These are phyloP conservation scores for Yarrowia divulgata DNA, from an alignment of 805 yeast genomes.

Conservation along the genomic window DNA sequence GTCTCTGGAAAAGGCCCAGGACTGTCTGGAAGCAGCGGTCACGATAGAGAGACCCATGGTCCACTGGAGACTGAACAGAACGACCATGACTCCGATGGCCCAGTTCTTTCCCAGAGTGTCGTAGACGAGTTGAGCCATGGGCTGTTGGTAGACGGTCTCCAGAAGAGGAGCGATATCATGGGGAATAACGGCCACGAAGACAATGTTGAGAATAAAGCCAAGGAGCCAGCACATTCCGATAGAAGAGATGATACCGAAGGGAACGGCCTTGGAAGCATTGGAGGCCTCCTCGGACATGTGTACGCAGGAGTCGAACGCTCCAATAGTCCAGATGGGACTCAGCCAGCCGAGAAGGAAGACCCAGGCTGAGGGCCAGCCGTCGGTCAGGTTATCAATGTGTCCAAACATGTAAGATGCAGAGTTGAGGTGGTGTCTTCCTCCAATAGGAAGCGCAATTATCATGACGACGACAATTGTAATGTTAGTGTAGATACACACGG, in stretches of 20 bases:
- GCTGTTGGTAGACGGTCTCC: slow-evolving; percentile 60
- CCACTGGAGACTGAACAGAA: slow-evolving; percentile 66
- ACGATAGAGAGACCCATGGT: slow-evolving; percentile 70
- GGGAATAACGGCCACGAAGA: slow-evolving; percentile 61
- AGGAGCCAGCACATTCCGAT: slow-evolving; percentile 62
- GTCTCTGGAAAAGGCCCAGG: slow-evolving; percentile 78
- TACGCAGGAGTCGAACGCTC: slow-evolving; percentile 70
- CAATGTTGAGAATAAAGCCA: slow-evolving; percentile 65
- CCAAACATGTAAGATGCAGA: slow-evolving; percentile 64
- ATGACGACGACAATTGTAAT: slow-evolving; percentile 60
- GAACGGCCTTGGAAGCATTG: slow-evolving; percentile 67
- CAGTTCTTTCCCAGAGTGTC: slow-evolving; percentile 69
- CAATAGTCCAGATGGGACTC: slow-evolving; percentile 79
- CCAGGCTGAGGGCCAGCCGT: slow-evolving; percentile 68
- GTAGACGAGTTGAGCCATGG: slow-evolving; percentile 68
- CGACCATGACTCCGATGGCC: slow-evolving; percentile 68
- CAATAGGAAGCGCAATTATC: slow-evolving; percentile 43
- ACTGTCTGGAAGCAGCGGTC: slow-evolving; percentile 71
- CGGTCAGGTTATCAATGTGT: slow-evolving; percentile 54
- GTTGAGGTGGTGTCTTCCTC: slow-evolving; percentile 53
- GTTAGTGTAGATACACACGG: slow-evolving; percentile 63
- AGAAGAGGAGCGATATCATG: slow-evolving; percentile 56
- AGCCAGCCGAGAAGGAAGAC: slow-evolving; percentile 61
- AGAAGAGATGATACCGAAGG: slow-evolving; percentile 68
- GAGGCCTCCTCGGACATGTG: slow-evolving; percentile 68